Base-by-base conservation (phyloP, 805 yeast genomes). In the Candida boidinii region DNA sequence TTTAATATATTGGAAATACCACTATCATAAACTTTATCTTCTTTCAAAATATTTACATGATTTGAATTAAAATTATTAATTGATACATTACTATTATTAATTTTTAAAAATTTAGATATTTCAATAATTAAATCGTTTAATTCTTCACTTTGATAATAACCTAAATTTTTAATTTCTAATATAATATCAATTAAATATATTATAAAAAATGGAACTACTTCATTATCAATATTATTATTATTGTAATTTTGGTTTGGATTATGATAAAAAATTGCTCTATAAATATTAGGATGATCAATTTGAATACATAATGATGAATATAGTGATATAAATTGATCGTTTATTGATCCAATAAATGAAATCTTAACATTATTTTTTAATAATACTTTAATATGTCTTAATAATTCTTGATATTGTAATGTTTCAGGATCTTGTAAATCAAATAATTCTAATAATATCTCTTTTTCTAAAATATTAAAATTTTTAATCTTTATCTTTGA, bases 241-340 rank as follows among this genome's bases (percentile, higher is more conserved):
- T n/a, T n/a, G n/a, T n/a, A n/a, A n/a, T n/a, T n/a, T n/a, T n/a
- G n/a, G n/a, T n/a, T n/a, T n/a, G n/a, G n/a, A n/a, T n/a, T n/a
- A n/a, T n/a, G n/a, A n/a, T n/a, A n/a, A 49, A 80, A 87, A 7
- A 87, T 77, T 0, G 94, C 87, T 26, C 96, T 62, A 49, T 72
- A 87, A 14, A 90, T 78, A 51, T 87, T 83, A 1, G 97, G 96
- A 58, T 90, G 98, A 39, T 68, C 66, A 2, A 82, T 66, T 50
- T 85, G 88, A 2, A 77, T 61, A 34, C 92, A 83, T 14, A 81
- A 63, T 0, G 96, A 79, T 0, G 96, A 87, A 49, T 86, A 90
- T n/a, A 90, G 55, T 3, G 97, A 97, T 2, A 87, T 90, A 44
- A 92, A 58, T 53, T 85, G 96, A 56, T 92, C 97, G 50, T 85